phyloP scores from a whole-genome alignment of 108 stramenopile genomes.

The Skeletonema grethae region DNA sequence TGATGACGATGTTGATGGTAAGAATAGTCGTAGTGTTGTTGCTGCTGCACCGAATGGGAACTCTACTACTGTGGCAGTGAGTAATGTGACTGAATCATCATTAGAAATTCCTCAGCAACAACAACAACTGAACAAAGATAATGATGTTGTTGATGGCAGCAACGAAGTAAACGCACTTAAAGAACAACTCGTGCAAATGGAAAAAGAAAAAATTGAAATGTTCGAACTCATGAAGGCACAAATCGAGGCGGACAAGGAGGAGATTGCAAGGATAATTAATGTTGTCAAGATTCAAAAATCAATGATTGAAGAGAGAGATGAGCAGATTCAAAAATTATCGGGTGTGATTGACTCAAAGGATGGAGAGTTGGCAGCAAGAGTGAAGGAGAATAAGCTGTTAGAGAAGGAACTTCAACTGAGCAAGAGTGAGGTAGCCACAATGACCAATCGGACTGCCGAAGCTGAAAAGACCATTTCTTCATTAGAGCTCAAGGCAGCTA shows the following conservation, averaged over 20 bases:
- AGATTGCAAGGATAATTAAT: constrained; percentile 9
- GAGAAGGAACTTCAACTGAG: neutral
- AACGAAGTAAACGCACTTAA: constrained; percentile 8
- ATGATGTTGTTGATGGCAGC: neutral
- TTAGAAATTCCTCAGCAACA: neutral
- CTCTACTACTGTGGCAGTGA: neutral
- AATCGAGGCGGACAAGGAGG: constrained; percentile 16
- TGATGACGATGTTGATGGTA: neutral
- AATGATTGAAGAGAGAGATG: constrained; percentile 15
- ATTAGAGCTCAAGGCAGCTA: neutral
- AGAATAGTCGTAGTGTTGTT: neutral
- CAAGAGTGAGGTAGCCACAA: constrained; percentile 5
- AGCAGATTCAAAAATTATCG: constrained; percentile 19
- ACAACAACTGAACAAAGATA: neutral
- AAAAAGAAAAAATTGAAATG: constrained; percentile 19
- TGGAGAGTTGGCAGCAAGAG: constrained; percentile 3
- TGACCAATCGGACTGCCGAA: constrained; percentile 5
- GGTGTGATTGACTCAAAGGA: constrained; percentile 6
- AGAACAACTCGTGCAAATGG: constrained; percentile 3
- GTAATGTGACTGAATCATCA: neutral
- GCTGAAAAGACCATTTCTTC: constrained; percentile 6
- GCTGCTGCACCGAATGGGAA: neutral
- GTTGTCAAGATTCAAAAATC: constrained; percentile 12
- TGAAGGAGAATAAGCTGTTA: neutral
- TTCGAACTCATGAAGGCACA: constrained; percentile 25